These are phyloP conservation scores for Leccinum ponderosum DNA, from an alignment of 1,284 basidiomycete species.

Conservation along the genomic window DNA sequence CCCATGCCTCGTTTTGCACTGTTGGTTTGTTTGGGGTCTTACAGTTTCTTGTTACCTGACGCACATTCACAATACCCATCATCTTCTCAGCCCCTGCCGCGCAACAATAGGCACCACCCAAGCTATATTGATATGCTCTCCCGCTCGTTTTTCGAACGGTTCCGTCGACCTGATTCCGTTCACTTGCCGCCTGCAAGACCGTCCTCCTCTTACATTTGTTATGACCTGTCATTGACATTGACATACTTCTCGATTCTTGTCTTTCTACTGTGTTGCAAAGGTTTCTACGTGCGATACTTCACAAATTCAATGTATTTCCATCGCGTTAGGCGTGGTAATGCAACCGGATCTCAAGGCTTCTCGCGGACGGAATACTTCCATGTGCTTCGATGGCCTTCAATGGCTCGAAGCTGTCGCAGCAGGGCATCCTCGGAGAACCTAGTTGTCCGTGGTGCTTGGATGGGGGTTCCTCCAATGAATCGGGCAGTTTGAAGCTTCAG, in stretches of 20 bases:
- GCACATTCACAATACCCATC: slow-evolving; percentile 26
- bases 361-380: background rate
- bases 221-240: slow-evolving; percentile 27
- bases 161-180: background rate
- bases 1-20: slow-evolving; percentile 22
- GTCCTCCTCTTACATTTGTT: slow-evolving; percentile 12
- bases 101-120: slow-evolving; percentile 19
- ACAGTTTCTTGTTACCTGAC: slow-evolving; percentile 24
- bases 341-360: slow-evolving; percentile 1
- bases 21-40: slow-evolving; percentile 15
- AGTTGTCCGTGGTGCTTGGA: background rate
- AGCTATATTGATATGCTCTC: slow-evolving; percentile 29
- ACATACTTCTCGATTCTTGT: slow-evolving; percentile 9
- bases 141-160: slow-evolving; percentile 25
- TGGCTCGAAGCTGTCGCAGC: background rate
- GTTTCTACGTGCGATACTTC: slow-evolving; percentile 4
- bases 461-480: background rate
- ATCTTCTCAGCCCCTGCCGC: slow-evolving; percentile 15
- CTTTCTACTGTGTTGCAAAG: slow-evolving; percentile 11
- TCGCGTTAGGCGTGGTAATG: slow-evolving; percentile 8
- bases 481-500: background rate
- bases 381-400: background rate
- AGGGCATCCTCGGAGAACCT: background rate
- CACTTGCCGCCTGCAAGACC: slow-evolving; percentile 9
- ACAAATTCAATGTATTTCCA: slow-evolving; percentile 23